Evolutionary conservation across 805 yeast genomes (phyloP).

Genomic region (Yarrowia sp.): DNA sequence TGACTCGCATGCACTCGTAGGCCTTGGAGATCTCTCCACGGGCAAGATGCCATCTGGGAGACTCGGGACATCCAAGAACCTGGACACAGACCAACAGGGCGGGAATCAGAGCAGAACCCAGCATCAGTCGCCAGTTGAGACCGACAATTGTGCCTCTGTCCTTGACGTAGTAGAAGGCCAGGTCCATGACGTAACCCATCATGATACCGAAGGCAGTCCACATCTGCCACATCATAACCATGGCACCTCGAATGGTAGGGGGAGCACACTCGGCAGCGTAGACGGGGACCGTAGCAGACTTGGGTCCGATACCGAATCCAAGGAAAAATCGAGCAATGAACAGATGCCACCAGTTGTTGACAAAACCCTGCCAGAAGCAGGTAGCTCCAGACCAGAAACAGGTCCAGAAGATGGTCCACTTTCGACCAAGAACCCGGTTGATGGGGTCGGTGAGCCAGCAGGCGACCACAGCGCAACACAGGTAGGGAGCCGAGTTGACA

Average conservation of each 20-base stretch:
- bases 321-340: constrained; percentile 57
- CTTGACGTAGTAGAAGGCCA: constrained; percentile 45
- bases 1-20: constrained; percentile 46
- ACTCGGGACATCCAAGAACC: constrained; percentile 61
- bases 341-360: constrained; percentile 59
- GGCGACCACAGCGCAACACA: constrained; percentile 55
- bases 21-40: constrained; percentile 52
- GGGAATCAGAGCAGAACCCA: constrained; percentile 62
- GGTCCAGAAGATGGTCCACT: constrained; percentile 57
- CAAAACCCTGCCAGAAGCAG: constrained; percentile 63
- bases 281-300: constrained; percentile 67
- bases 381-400: constrained; percentile 58
- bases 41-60: constrained; percentile 67
- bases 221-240: constrained; percentile 71
- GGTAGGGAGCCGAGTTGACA: constrained; percentile 63
- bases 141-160: background rate
- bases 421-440: constrained; percentile 55
- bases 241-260: constrained; percentile 57
- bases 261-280: constrained; percentile 64
- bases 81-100: constrained; percentile 52
- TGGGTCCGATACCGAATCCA: constrained; percentile 66
- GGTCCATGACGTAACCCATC: constrained; percentile 60
- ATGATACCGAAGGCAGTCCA: constrained; percentile 74
- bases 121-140: constrained; percentile 60
- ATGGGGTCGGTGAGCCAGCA: constrained; percentile 56